Evolutionary conservation across 1,139 yeast species (phyloP), one percentile per base, ranked within the genome.

Genomic region (Scheffersomyces stambukii): DNA sequence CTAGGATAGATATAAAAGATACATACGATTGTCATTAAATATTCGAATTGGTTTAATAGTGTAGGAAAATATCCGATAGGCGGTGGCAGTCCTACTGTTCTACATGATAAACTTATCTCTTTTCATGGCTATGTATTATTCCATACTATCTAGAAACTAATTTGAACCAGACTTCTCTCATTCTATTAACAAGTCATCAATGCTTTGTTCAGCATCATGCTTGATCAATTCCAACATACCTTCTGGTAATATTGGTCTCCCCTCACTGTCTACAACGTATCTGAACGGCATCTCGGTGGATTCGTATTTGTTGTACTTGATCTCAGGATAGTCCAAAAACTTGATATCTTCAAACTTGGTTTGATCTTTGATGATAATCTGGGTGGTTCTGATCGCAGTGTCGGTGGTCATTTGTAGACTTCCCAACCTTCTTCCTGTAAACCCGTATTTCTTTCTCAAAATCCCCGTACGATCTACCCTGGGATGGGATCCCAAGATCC

Each of bases 231-330:
- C 80, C 39, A 85, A 64, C 97, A 91, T 89, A 0, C 97, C 97
- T 38, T 73, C 72, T 1, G 98, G 98, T 49, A 91, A 66, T 13
- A 91, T 82, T 1, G 97, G 97, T 38, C 70, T 69, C 3, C 76
- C 77, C 2, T 70, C 47, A 3, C 58, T 64, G 41, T 79, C 81
- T 33, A 79, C 61, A 17, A 91, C 81, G 48, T 91, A 91, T 50
- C 97, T 70, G 62, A 91, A 91, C 3, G 98, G 98, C 98, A 91
- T 91, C 52, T 91, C 96, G 0, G 96, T 88, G 5, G 95, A 83
- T 56, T 91, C 97, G 50, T 83, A 77, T 54, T 81, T 81, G 59
- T 69, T 81, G 62, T 84, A 89, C 51, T 86, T 75, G 42, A 91
- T 81, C 57, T 89, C 97, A 3, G 98, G 98, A 51, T 85, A 88